Evolutionary conservation across 1,139 yeast species (phyloP), one percentile per base, ranked within the genome.

Genomic region (Pichia sp.): DNA sequence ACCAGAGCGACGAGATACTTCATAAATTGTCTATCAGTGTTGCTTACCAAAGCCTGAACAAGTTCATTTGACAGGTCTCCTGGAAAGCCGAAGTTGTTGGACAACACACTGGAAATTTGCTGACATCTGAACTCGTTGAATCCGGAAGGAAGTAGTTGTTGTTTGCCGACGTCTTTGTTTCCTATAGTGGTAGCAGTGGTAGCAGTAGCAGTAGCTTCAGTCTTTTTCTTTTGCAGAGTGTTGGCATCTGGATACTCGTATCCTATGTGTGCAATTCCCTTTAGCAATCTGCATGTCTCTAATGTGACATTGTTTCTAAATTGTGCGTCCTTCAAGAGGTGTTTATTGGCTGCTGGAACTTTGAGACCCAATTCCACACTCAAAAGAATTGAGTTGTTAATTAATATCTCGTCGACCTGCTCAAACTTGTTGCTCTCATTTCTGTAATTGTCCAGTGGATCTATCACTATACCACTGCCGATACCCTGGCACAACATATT

Each of bases 281-380:
- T 86, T 66, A 92, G 80, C 44, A 90, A 73, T 45, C 81, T 74
- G 0, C 95, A 84, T 10, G 90, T 75, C 64, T 93, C 99, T 43
- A 66, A 56, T 58, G 82, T 82, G 2, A 90, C 85, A 47, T 88
- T 78, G 53, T 84, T 75, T 64, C 95, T 79, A 63, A 80, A 81
- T 66, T 88, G 92, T 2, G 96, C 95, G 66, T 90, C 96, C 61
- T 82, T 80, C 52, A 85, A 73, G 64, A 86, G 81, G 62, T 85
- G 84, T 47, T 75, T 78, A 49, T 84, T 81, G 11, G 53, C 53
- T 41, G 44, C 56, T 34, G 59, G 57, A 7, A 50, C 49, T 62
- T 86, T 85, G 64, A 89, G 85, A 10, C 96, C 90, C 52, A 90
- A 74, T 67, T 89, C 95, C 73, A 90, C 87, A 49, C 85, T 78